Evolutionary conservation across 148 eudicot genomes (phyloP), one percentile per base, ranked within the genome.

Genomic region (Pouteria glomerata): DNA sequence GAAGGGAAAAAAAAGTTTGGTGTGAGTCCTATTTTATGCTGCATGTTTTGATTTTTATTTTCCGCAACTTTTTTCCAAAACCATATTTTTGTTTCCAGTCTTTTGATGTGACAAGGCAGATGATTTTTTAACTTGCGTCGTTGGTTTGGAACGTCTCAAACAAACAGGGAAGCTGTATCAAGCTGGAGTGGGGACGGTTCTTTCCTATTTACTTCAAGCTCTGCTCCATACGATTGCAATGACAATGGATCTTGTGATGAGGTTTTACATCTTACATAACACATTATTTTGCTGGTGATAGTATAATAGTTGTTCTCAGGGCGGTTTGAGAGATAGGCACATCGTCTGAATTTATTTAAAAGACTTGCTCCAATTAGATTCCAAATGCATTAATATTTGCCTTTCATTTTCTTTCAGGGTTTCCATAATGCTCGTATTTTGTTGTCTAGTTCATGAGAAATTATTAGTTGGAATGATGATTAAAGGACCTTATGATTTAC

Each of bases 171-270:
- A 78, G 96, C 98, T 60, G 80, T 83, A 44, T 82, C 70, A 56
- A 76, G 76, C 71, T 93, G 98, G 98, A 84, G 78, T 73, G 90
- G 93, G 39, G 84, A 88, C 57, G 98, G 98, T 58, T 83, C 84
- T 64, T 88, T 93, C 64, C 78, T 90, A 34, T 93, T 93, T 80
- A 93, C 98, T 35, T 90, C 98, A 69, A 90, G 98, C 89, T 81
- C 96, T 67, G 98, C 93, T 33, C 85, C 85, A 45, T 87, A 81
- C 85, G 96, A 90, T 78, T 85, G 96, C 76, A 34, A 67, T 42
- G 98, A 93, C 83, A 90, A 90, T 84, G 98, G 96, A 62, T 55
- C 68, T 35, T 90, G 96, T 80, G 82, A 90, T 73, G 96, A 93
- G 98, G 98, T 92, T 37, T 26, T 72, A 27, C 58, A 67, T 80